A percentile compares a stretch with the other conserved stretches of the same genome.
phyloP scores from a whole-genome alignment of 2,329 filamentous ascomycete species.

The Colletotrichum tropicale region DNA sequence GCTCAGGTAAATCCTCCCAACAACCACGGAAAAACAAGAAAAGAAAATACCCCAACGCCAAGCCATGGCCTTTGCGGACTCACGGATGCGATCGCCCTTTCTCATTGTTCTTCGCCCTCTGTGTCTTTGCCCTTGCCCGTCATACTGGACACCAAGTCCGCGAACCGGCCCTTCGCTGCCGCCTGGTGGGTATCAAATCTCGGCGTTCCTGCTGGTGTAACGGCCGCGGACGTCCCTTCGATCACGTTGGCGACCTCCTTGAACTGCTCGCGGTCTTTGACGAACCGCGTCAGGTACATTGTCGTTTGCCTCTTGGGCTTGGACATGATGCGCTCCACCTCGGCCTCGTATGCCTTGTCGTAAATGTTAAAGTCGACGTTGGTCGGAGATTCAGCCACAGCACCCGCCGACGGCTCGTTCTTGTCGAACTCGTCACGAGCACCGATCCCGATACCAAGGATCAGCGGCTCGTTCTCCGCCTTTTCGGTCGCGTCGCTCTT shows the following conservation, averaged over 20 bases:
- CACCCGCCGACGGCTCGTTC: conserved; percentile 42
- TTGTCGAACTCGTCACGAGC: conserved; percentile 50
- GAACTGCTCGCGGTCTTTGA: conserved; percentile 47
- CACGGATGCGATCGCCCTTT: background rate
- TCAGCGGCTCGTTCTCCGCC: conserved; percentile 65
- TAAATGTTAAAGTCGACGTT: conserved; percentile 88
- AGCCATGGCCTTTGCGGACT: background rate
- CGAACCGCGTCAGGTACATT: conserved; percentile 54
- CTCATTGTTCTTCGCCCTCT: background rate
- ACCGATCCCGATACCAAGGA: conserved; percentile 79
- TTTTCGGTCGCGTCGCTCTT: conserved; percentile 57
- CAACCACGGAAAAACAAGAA: background rate
- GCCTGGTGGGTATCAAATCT: conserved; percentile 20
- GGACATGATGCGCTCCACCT: conserved; percentile 73
- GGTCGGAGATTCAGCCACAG: conserved; percentile 84
- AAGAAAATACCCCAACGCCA: background rate
- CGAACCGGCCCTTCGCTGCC: conserved; percentile 11
- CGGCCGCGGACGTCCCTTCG: conserved; percentile 27
- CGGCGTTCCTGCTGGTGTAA: conserved; percentile 10
- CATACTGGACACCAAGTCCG: conserved; percentile 16
- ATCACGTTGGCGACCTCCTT: conserved; percentile 41
- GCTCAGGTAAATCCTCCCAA: background rate
- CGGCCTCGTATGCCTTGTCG: conserved; percentile 83
- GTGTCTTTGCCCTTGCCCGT: background rate
- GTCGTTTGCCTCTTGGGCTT: conserved; percentile 44